phyloP scores from a whole-genome alignment of 345 rosid species.

The Aethionema arabicum region DNA sequence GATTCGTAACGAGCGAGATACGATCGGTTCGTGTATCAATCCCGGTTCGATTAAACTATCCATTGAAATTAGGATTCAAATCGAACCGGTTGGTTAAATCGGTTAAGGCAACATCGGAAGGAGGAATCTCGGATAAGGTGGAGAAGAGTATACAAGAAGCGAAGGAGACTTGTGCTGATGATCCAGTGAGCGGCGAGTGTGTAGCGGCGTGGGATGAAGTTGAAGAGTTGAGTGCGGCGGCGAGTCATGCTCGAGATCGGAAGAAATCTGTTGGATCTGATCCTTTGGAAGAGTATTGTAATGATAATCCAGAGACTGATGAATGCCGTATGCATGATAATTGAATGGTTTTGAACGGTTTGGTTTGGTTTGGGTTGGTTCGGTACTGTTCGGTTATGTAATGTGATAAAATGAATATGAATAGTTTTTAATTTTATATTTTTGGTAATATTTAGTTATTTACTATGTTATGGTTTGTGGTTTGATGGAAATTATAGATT shows the following conservation, averaged over 20 bases:
- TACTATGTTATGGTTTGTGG: too few relatives aligned
- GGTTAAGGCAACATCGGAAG: conserved; percentile 74
- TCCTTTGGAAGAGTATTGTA: conserved; percentile 81
- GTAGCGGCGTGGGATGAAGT: conserved; percentile 99
- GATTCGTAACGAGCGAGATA: conserved; percentile 34
- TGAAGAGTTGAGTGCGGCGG: conserved; percentile 99
- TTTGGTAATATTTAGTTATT: too few relatives aligned
- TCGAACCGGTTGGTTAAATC: conserved; percentile 40
- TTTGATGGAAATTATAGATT: too few relatives aligned
- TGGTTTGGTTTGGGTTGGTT: too few relatives aligned
- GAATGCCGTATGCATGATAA: conserved; percentile 97
- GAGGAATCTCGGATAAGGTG: conserved; percentile 67
- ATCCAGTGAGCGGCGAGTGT: conserved; percentile 93
- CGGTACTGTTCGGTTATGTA: too few relatives aligned
- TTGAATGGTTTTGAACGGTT: conserved; percentile 16
- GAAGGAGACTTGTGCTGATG: conserved; percentile 67
- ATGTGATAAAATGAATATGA: too few relatives aligned
- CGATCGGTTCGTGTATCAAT: conserved; percentile 31
- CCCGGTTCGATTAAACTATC: conserved; percentile 39
- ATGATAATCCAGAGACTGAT: conserved; percentile 88
- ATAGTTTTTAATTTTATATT: too few relatives aligned
- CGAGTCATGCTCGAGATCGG: conserved; percentile 89
- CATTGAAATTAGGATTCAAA: conserved; percentile 46
- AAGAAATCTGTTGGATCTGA: conserved; percentile 60
- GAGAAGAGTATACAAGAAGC: conserved; percentile 81